Base-by-base conservation (phyloP, 202 grass and related monocot species). In the Brachypodium distachyon region DNA sequence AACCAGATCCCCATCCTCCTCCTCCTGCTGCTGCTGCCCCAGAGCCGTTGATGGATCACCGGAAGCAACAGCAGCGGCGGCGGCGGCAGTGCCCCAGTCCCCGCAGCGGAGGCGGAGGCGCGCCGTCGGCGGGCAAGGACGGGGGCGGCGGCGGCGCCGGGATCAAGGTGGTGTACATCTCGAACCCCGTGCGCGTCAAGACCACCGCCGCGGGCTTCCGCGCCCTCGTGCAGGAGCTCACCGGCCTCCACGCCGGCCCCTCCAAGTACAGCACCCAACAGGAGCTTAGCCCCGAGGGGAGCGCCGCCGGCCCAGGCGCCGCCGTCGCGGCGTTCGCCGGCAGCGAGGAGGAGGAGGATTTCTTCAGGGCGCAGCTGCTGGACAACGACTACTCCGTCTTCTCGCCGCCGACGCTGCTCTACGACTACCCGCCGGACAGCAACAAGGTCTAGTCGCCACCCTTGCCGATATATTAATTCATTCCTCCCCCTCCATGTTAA, bases 111-210 rank as follows among this genome's bases (percentile, higher is more conserved):
- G 13, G n/a, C n/a, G n/a, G n/a, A n/a, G n/a, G 47, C 48, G 62
- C 77, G 50, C 8, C 57, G 54, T 28, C 78, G 63, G 55, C 85
- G 42, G 68, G 68, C 44, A 88, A 33, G 77, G 40, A 42, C 77
- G 32, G 48, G 53, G 53, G 40, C 13, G 41, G 13, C 18, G 86
- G 84, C 34, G 82, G 65, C 13, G 73, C 90, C 90, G n/a, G n/a
- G 23, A 77, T 93, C 82, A 93, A 90, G 83, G 87, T 97, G 52
- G 90, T 97, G 34, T 89, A 97, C 85, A 97, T 97, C 90, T 93
- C 90, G 77, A 97, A 97, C 77, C 93, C 93, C 62, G 76, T 93
- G 67, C 77, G 87, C 76, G 86, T 97, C 41, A 88, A 86, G 69
- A 79, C 90, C 55, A 93, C 36, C 80, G 78, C 90, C 25, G 85